Evolutionary conservation across 1,284 basidiomycete species (phyloP).

Genomic region (Gymnopus androsaceus): DNA sequence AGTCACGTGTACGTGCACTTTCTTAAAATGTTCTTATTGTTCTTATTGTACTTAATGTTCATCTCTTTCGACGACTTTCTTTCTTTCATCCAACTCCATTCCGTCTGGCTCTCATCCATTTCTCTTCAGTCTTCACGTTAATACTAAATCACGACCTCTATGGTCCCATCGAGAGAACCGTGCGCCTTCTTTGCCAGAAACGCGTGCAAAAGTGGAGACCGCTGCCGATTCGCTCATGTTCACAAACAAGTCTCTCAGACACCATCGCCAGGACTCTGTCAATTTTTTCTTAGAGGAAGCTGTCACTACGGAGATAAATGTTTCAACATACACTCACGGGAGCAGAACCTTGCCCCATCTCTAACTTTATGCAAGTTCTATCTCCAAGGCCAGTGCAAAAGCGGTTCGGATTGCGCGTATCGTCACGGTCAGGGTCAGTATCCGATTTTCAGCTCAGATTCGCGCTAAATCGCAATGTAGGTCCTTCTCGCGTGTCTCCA

Average conservation of each 20-base stretch:
- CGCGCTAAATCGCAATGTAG: neutral
- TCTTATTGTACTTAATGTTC: no score
- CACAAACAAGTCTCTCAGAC: neutral
- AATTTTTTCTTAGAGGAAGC: conserved; percentile 5
- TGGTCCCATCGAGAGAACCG: neutral
- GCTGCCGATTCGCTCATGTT: conserved; percentile 12
- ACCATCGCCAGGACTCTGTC: neutral
- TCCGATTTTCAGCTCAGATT: no score
- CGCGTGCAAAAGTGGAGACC: conserved; percentile 10
- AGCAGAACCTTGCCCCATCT: conserved; percentile 2
- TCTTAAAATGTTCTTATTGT: no score
- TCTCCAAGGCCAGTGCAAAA: conserved; percentile 23
- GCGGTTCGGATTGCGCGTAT: conserved; percentile 28
- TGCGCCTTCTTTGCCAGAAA: conserved; percentile 9
- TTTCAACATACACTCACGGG: conserved; percentile 3
- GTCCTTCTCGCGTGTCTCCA: neutral
- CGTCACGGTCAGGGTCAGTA: neutral
- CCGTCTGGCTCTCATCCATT: neutral
- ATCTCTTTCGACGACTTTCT: no score
- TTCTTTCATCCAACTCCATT: neutral
- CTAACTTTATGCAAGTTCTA: conserved; percentile 21
- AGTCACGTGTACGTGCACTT: no score
- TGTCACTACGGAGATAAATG: conserved; percentile 11
- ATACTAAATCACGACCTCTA: neutral
- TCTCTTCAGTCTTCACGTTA: neutral